A percentile compares a stretch with the other conserved stretches of the same genome.
phyloP scores from a whole-genome alignment of 495 filamentous ascomycete species.

The Aspergillus saccharolyticus region DNA sequence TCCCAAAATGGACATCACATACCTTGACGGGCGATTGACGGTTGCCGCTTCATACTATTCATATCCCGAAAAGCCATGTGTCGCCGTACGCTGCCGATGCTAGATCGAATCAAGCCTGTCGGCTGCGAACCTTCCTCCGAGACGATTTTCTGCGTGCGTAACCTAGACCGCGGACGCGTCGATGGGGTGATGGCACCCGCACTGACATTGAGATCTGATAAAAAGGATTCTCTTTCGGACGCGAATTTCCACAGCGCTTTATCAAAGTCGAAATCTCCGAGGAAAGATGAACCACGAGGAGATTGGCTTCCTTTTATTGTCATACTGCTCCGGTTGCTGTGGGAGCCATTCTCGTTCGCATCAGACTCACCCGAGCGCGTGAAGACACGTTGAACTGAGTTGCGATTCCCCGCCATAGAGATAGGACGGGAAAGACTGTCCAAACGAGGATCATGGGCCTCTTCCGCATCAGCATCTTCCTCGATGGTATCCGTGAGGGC shows the following conservation, averaged over 20 bases:
- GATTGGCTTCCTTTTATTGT: conserved; percentile 64
- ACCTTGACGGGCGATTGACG: conserved; percentile 73
- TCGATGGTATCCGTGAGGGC: conserved; percentile 73
- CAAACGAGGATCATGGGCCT: conserved; percentile 36
- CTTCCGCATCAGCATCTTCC: conserved; percentile 68
- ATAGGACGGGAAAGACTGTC: conserved; percentile 45
- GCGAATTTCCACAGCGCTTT: conserved; percentile 89
- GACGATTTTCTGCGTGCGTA: conserved; percentile 75
- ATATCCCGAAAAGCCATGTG: conserved; percentile 88
- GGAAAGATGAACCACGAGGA: conserved; percentile 29
- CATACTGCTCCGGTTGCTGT: conserved; percentile 83
- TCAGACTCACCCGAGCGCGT: conserved; percentile 57
- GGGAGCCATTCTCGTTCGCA: conserved; percentile 50
- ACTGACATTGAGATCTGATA: conserved; percentile 86
- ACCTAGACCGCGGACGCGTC: conserved; percentile 64
- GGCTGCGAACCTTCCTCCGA: conserved; percentile 59
- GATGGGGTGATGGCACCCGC: conserved; percentile 74
- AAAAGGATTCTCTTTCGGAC: conserved; percentile 84
- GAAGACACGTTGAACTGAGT: conserved; percentile 63
- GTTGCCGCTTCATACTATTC: conserved; percentile 90
- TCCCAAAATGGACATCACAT: conserved; percentile 23
- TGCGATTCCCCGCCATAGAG: conserved; percentile 57
- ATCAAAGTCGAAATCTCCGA: conserved; percentile 83
- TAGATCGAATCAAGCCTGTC: conserved; percentile 46
- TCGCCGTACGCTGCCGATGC: conserved; percentile 73